phyloP scores from a whole-genome alignment of 2,329 filamentous ascomycete species.

The Diplocarpon rosae region DNA sequence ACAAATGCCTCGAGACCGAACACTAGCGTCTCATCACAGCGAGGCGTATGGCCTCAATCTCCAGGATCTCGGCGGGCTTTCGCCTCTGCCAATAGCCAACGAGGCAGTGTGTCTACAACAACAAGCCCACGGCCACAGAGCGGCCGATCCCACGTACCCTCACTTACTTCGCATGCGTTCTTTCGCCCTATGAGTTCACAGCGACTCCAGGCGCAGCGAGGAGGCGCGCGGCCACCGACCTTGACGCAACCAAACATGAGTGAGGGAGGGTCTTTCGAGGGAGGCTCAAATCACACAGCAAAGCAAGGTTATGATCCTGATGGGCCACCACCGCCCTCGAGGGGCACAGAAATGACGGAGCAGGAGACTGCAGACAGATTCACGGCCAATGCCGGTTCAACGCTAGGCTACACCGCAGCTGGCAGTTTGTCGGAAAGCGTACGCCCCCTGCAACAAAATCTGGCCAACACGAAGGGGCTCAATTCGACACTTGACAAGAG shows the following conservation, averaged over 20 bases:
- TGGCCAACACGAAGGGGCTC: constrained; percentile 30
- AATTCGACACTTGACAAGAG: constrained; percentile 50
- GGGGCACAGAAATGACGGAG: constrained; percentile 73
- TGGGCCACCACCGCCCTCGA: constrained; percentile 53
- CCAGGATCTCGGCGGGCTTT: constrained; percentile 43
- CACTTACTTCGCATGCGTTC: constrained; percentile 80
- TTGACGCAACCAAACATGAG: constrained; percentile 26
- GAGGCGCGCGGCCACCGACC: constrained; percentile 38
- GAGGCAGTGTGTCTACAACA: constrained; percentile 31
- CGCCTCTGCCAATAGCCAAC: constrained; percentile 19
- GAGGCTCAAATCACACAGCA: constrained; percentile 35
- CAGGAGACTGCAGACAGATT: constrained; percentile 58
- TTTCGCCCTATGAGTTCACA: constrained; percentile 96
- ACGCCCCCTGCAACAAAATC: constrained; percentile 47
- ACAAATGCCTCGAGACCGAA: constrained; percentile 41
- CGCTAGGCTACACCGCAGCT: constrained; percentile 41
- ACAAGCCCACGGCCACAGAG: constrained; percentile 47
- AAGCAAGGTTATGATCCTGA: constrained; percentile 36
- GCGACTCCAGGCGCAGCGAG: constrained; percentile 80
- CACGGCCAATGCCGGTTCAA: constrained; percentile 66
- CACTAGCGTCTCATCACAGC: constrained; percentile 41
- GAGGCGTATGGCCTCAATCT: constrained; percentile 37
- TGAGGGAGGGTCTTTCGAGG: constrained; percentile 34
- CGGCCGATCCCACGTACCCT: constrained; percentile 81
- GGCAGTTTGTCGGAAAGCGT: constrained; percentile 68